Conservation (phyloP, 1,284 basidiomycete genomes). For the Sporisorium exsertum region DNA sequence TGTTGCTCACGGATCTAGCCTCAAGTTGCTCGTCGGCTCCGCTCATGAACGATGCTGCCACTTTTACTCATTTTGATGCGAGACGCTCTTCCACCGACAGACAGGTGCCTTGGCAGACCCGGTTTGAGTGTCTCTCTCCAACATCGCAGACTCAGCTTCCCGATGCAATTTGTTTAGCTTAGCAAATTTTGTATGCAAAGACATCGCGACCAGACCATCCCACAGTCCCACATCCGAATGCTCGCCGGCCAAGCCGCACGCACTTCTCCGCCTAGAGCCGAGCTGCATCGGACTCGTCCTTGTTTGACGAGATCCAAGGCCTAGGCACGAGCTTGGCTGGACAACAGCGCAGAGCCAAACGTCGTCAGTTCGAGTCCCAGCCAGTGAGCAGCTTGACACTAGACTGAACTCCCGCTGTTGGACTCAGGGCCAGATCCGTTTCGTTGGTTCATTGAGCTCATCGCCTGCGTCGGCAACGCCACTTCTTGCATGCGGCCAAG, state of each 20-base stretch:
- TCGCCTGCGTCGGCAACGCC: no score
- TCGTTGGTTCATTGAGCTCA: constrained; percentile 1
- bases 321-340: neutral
- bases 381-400: neutral
- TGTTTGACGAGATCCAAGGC: neutral
- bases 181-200: neutral
- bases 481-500: neutral
- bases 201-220: neutral
- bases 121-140: neutral
- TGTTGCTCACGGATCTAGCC: neutral
- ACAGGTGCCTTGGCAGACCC: neutral
- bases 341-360: neutral
- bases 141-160: no score
- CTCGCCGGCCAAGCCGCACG: neutral
- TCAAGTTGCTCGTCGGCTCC: neutral
- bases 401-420: neutral
- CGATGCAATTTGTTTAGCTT: neutral
- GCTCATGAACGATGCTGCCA: neutral
- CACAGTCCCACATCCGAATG: neutral
- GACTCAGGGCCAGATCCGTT: constrained; percentile 2
- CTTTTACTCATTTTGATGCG: neutral
- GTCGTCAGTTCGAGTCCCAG: neutral
- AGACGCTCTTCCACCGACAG: neutral
- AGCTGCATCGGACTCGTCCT: neutral
- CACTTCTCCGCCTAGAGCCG: constrained; percentile 13